phyloP scores from a whole-genome alignment of 2,329 filamentous ascomycete genomes.

The Diaporthe australafricana region DNA sequence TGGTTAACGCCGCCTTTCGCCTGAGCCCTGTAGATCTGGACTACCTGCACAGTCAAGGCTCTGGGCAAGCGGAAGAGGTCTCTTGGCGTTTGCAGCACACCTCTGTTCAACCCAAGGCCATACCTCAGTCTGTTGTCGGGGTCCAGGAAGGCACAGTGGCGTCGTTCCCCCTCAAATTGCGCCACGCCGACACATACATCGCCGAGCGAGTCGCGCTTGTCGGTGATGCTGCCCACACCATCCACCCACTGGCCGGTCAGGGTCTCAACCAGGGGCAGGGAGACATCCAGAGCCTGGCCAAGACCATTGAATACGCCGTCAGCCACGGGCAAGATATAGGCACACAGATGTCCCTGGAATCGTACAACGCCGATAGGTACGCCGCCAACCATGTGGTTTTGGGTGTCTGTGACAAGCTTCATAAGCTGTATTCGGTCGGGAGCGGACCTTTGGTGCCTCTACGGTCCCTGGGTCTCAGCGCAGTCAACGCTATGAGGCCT shows the following conservation, averaged over 20 bases:
- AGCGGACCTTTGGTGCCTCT: slow-evolving; percentile 84
- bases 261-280: slow-evolving; percentile 94
- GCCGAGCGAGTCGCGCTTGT: slow-evolving; percentile 91
- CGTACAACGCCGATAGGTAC: slow-evolving; percentile 85
- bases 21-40: slow-evolving; percentile 82
- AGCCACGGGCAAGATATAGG: slow-evolving; percentile 90
- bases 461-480: slow-evolving; percentile 79
- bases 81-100: slow-evolving; percentile 86
- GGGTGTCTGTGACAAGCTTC: slow-evolving; percentile 87
- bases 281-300: slow-evolving; percentile 84
- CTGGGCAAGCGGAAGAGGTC: slow-evolving; percentile 78
- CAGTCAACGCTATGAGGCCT: slow-evolving; percentile 79
- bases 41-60: slow-evolving; percentile 78
- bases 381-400: slow-evolving; percentile 83
- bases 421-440: slow-evolving; percentile 89
- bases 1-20: slow-evolving; percentile 95
- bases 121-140: slow-evolving; percentile 75
- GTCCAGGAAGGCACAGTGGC: slow-evolving; percentile 86
- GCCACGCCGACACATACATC: slow-evolving; percentile 94
- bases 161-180: slow-evolving; percentile 90
- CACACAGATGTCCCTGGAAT: slow-evolving; percentile 79
- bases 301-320: slow-evolving; percentile 80
- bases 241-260: slow-evolving; percentile 94
- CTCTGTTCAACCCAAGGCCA: slow-evolving; percentile 58
- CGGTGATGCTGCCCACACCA: slow-evolving; percentile 93